Conservation (phyloP, 2,329 filamentous ascomycete genomes). For the Trichoderma aggressivum region DNA sequence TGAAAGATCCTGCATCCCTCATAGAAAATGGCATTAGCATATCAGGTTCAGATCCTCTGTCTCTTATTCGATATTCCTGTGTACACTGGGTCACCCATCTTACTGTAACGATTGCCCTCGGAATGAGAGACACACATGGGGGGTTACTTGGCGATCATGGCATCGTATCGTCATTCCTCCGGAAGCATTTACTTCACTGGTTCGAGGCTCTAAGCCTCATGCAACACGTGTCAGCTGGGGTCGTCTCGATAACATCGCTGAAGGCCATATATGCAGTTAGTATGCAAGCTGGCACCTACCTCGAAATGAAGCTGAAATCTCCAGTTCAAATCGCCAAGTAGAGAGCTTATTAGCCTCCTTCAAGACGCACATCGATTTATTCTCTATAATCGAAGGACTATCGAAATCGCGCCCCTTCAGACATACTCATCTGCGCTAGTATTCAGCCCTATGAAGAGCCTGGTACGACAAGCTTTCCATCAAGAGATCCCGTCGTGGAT, state of each 20-base stretch:
- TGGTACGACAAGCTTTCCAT: slow-evolving; percentile 18
- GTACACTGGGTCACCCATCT: slow-evolving; percentile 26
- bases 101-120: not conserved
- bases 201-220: slow-evolving; percentile 41
- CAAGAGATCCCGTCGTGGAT: slow-evolving; percentile 15
- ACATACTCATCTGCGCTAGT: slow-evolving; percentile 32
- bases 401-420: slow-evolving; percentile 32
- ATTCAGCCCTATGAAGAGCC: slow-evolving; percentile 32
- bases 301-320: not conserved
- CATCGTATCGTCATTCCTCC: slow-evolving; percentile 32
- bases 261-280: slow-evolving; percentile 14
- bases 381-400: slow-evolving; percentile 23
- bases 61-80: slow-evolving; percentile 22
- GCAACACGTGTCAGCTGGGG: slow-evolving; percentile 24
- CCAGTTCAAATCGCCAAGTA: not conserved
- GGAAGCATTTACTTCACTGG: slow-evolving; percentile 40
- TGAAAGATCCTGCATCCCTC: slow-evolving; percentile 20
- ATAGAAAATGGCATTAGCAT: not conserved
- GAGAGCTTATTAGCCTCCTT: slow-evolving; percentile 20
- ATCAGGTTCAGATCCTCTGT: slow-evolving; percentile 21
- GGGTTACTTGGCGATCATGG: not conserved
- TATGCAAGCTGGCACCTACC: not conserved
- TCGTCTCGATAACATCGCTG: slow-evolving; percentile 16
- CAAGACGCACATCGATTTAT: slow-evolving; percentile 33
- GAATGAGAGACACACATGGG: not conserved